phyloP scores from a whole-genome alignment of 2,329 filamentous ascomycete species.

The Plectosphaerella cucumerina region DNA sequence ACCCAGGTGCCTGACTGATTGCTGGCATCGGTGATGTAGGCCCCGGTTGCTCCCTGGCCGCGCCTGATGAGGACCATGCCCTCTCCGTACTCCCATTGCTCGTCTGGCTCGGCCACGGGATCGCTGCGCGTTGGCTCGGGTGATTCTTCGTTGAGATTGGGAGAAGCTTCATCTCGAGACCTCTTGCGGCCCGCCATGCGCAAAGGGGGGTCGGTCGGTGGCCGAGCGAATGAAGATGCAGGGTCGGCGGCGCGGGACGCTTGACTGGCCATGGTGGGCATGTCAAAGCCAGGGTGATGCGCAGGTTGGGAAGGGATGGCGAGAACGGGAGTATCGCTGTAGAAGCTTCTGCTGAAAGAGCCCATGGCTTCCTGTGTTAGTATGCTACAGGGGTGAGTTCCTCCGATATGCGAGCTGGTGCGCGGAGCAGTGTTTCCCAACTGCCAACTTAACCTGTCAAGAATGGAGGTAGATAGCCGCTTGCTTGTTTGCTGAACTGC shows the following conservation, averaged over 20 bases:
- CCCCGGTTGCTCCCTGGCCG: background rate
- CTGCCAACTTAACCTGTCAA: too few relatives aligned
- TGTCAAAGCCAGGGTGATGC: constrained; percentile 26
- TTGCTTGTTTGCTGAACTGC: too few relatives aligned
- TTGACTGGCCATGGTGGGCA: constrained; percentile 32
- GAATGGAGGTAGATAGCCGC: too few relatives aligned
- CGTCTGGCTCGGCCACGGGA: constrained; percentile 47
- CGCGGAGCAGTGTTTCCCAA: too few relatives aligned
- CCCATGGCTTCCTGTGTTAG: constrained; percentile 32
- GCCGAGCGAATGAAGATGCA: constrained; percentile 10
- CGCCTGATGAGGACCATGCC: constrained; percentile 70
- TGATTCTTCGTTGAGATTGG: constrained; percentile 60
- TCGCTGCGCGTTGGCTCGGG: constrained; percentile 19
- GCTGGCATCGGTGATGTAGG: constrained; percentile 47
- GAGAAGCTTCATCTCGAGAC: constrained; percentile 67
- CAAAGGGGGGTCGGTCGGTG: constrained; percentile 15
- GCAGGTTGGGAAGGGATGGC: constrained; percentile 28
- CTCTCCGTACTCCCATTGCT: constrained; percentile 65
- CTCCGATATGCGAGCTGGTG: too few relatives aligned
- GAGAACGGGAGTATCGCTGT: constrained; percentile 40
- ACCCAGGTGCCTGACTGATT: constrained; percentile 71
- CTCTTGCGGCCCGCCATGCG: constrained; percentile 65
- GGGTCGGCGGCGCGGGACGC: background rate
- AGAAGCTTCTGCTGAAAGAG: constrained; percentile 37
- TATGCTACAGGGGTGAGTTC: constrained; percentile 6